Evolutionary conservation across 1,284 basidiomycete species (phyloP).

Genomic region (Fomes fomentarius): DNA sequence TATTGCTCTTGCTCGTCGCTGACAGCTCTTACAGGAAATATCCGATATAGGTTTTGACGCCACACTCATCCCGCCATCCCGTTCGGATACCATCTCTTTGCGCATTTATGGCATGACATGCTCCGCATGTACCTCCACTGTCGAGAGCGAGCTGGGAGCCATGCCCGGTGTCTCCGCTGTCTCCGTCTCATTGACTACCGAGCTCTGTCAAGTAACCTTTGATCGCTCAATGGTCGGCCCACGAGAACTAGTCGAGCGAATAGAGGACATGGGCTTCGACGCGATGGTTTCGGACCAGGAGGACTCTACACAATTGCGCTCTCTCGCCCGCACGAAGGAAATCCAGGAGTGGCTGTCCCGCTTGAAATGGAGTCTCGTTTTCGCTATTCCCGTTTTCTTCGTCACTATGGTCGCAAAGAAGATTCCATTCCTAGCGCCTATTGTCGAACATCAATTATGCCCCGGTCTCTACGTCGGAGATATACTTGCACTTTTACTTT

Average conservation of each 20-base stretch:
- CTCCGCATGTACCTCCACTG: constrained; percentile 78
- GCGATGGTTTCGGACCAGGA: constrained; percentile 84
- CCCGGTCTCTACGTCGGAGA: constrained; percentile 85
- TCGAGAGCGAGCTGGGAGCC: constrained; percentile 71
- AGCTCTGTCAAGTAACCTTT: constrained; percentile 77
- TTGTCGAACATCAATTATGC: constrained; percentile 55
- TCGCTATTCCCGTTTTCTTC: constrained; percentile 93
- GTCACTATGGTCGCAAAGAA: constrained; percentile 88
- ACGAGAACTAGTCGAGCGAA: constrained; percentile 83
- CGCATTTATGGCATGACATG: constrained; percentile 93
- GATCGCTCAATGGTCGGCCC: constrained; percentile 77
- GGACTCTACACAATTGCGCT: constrained; percentile 88
- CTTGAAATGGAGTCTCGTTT: constrained; percentile 75
- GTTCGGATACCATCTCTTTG: constrained; percentile 70
- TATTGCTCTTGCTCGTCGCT: not conserved
- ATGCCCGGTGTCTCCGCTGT: constrained; percentile 80
- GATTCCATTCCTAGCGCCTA: constrained; percentile 57
- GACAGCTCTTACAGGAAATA: constrained; percentile 64
- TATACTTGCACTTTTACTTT: constrained; percentile 79
- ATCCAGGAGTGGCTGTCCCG: constrained; percentile 89
- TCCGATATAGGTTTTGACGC: constrained; percentile 94
- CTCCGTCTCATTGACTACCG: constrained; percentile 74
- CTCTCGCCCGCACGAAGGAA: constrained; percentile 91
- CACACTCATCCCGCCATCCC: constrained; percentile 64
- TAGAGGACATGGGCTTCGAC: constrained; percentile 91